These are phyloP conservation scores for Beauveria rudraprayagi DNA, from an alignment of 2,329 filamentous ascomycete species.

Conservation along the genomic window DNA sequence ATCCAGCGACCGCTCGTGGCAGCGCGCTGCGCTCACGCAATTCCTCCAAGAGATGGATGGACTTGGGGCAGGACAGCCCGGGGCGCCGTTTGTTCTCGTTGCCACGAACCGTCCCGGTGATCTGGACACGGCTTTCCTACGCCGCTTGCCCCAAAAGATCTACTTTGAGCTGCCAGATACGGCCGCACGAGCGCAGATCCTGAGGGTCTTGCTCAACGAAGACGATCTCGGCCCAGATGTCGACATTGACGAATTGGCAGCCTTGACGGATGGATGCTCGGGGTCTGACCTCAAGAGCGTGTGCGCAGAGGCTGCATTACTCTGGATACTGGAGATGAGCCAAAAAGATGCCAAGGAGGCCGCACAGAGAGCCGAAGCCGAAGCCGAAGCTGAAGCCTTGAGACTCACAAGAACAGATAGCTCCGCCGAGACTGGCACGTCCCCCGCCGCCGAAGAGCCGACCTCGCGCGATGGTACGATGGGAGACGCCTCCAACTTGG, in stretches of 20 bases:
- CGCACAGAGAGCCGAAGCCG: too few relatives aligned
- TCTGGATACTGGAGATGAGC: not conserved
- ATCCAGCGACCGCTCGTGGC: not conserved
- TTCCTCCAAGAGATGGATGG: slow-evolving; percentile 23
- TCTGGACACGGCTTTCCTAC: slow-evolving; percentile 37
- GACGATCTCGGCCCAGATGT: slow-evolving; percentile 32
- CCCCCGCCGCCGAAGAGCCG: too few relatives aligned
- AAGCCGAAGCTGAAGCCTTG: not conserved
- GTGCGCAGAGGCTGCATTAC: slow-evolving; percentile 20
- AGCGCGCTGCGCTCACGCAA: slow-evolving; percentile 16
- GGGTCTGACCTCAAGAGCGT: slow-evolving; percentile 45
- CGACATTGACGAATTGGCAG: slow-evolving; percentile 33
- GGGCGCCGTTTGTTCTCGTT: slow-evolving; percentile 19
- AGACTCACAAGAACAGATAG: too few relatives aligned
- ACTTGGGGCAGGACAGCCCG: slow-evolving; percentile 2
- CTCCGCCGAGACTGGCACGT: too few relatives aligned
- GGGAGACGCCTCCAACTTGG: too few relatives aligned
- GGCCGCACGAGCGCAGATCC: slow-evolving; percentile 35
- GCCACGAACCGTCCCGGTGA: slow-evolving; percentile 24
- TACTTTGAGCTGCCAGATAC: slow-evolving; percentile 40
- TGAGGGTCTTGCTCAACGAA: slow-evolving; percentile 40
- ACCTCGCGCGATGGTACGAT: too few relatives aligned
- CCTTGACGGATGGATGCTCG: slow-evolving; percentile 38
- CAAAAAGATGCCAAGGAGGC: not conserved
- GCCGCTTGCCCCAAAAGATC: slow-evolving; percentile 39